Evolutionary conservation across 140 eudicot species (phyloP).

Genomic region (Senecio squalidus): DNA sequence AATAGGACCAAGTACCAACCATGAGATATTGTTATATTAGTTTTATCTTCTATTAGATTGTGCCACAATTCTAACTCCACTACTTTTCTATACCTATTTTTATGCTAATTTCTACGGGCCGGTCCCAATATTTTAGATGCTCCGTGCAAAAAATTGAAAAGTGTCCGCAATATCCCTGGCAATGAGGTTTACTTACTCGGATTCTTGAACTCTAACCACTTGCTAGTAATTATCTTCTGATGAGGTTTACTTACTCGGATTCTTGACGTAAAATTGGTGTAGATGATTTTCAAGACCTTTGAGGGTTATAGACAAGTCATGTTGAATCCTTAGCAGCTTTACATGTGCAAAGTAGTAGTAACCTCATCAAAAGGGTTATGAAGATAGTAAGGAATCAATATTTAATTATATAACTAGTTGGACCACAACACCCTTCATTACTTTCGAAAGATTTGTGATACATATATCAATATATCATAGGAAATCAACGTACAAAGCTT

Average conservation of each 20-base stretch:
- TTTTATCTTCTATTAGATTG: neutral
- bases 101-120: too few species aligned
- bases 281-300: neutral
- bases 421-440: slow-evolving; percentile 16
- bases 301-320: neutral
- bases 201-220: too few species aligned
- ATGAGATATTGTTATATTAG: neutral
- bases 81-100: neutral
- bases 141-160: too few species aligned
- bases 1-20: neutral
- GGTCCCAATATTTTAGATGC: too few species aligned
- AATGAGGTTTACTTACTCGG: neutral
- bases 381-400: slow-evolving; percentile 14
- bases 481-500: neutral
- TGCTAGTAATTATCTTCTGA: neutral
- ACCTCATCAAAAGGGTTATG: neutral
- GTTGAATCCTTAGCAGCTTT: slow-evolving; percentile 14
- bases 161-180: too few species aligned
- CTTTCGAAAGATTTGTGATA: neutral
- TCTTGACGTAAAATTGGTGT: neutral
- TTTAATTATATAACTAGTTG: slow-evolving; percentile 12
- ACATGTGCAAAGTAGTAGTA: slow-evolving; percentile 17
- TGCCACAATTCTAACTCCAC: neutral
- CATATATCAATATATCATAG: neutral
- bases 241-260: neutral